A percentile compares a stretch with the other conserved stretches of the same genome.
phyloP scores from a whole-genome alignment of 257 asterid species.

The Scutellaria baicalensis region DNA sequence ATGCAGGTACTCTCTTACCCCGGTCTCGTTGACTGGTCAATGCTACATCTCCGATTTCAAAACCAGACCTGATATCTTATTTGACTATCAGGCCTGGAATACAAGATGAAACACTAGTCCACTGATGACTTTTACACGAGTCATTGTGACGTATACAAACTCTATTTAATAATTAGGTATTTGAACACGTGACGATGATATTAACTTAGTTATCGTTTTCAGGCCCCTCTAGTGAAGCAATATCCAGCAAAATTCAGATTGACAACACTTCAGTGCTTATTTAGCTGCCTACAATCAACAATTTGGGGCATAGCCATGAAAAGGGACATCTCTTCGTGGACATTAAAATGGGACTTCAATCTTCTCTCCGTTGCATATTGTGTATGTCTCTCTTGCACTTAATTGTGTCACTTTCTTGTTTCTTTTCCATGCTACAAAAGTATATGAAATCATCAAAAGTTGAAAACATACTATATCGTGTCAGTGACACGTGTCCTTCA shows the following conservation, averaged over 20 bases:
- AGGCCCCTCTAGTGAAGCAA: conserved; percentile 44
- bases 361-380: conserved; percentile 52
- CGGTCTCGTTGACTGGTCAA: neutral
- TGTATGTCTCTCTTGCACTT: conserved; percentile 26
- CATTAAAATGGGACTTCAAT: conserved; percentile 46
- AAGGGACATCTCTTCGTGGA: conserved; percentile 45
- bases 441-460: no score
- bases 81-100: no score
- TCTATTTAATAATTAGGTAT: neutral
- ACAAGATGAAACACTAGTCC: no score
- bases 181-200: neutral
- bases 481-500: no score
- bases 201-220: neutral
- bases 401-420: no score
- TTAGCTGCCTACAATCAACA: conserved; percentile 55
- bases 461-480: no score
- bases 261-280: conserved; percentile 41
- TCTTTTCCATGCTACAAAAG: no score
- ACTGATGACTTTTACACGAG: no score
- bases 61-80: no score
- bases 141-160: no score
- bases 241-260: conserved; percentile 49
- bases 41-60: no score
- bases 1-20: conserved; percentile 32
- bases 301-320: conserved; percentile 38